A percentile compares a stretch with the other conserved stretches of the same genome.
These are phyloP conservation scores for Phallus indusiatus DNA, from an alignment of 768 basidiomycete genomes.

Conservation along the genomic window DNA sequence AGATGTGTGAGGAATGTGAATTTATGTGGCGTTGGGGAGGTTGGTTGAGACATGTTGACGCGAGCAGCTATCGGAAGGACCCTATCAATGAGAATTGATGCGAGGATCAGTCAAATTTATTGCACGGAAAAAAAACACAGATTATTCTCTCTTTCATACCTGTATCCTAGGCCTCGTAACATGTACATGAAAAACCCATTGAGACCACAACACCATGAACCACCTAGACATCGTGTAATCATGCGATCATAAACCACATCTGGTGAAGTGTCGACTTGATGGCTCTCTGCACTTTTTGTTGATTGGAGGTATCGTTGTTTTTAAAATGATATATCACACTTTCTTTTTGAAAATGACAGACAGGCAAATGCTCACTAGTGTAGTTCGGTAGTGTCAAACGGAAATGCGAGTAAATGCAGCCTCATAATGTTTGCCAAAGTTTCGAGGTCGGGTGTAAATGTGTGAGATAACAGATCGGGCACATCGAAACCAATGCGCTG, in stretches of 20 bases:
- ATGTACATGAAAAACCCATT: slow-evolving; percentile 9
- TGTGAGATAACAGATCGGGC: not conserved
- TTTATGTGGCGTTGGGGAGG: not conserved
- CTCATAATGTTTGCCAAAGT: not conserved
- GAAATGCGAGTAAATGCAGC: not conserved
- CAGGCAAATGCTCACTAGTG: not conserved
- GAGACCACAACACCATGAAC: slow-evolving; percentile 8
- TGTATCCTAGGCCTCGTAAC: slow-evolving; percentile 10
- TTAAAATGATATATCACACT: no score
- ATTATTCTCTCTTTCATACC: not conserved
- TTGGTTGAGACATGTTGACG: not conserved
- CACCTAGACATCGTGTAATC: slow-evolving; percentile 18
- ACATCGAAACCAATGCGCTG: not conserved
- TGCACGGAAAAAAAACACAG: not conserved
- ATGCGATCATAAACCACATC: not conserved
- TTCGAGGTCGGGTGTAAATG: not conserved
- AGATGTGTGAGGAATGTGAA: not conserved
- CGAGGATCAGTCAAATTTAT: not conserved
- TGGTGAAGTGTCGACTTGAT: not conserved
- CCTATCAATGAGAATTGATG: not conserved
- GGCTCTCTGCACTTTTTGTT: not conserved
- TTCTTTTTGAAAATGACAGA: not conserved
- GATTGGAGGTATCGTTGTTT: no score
- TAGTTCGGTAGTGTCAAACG: not conserved
- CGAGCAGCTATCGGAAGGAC: not conserved